These are phyloP conservation scores for Stephania cephalantha DNA, from an alignment of 164 flowering plant genomes.

Conservation along the genomic window DNA sequence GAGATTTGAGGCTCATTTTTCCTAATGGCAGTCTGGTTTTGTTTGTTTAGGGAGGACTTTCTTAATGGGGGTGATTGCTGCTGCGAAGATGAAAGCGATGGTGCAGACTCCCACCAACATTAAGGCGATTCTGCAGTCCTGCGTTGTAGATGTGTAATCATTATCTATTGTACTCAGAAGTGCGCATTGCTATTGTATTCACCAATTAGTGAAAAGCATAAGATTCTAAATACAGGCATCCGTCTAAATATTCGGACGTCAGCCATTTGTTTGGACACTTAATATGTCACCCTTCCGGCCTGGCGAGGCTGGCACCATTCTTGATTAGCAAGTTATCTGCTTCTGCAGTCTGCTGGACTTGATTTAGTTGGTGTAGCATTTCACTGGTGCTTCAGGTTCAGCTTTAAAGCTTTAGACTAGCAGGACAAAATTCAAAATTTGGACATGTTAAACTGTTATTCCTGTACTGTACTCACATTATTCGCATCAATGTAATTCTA, in stretches of 20 bases:
- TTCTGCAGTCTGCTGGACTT: not conserved
- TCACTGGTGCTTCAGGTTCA: not conserved
- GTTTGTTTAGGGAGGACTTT: conserved; percentile 43
- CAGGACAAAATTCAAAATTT: not conserved
- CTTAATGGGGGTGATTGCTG: conserved; percentile 30
- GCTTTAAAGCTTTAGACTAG: not conserved
- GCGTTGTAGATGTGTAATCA: not conserved
- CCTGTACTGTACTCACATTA: not conserved
- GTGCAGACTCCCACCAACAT: conserved; percentile 1
- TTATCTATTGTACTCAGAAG: not conserved
- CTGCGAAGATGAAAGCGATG: conserved; percentile 22
- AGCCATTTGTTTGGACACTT: not conserved
- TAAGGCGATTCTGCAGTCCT: not conserved
- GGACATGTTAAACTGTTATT: not conserved
- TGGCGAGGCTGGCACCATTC: not conserved
- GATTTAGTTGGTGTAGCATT: not conserved
- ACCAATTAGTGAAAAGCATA: not conserved
- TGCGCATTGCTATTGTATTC: not conserved
- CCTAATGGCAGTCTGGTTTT: not conserved
- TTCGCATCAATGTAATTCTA: too few relatives aligned
- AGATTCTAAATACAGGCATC: not conserved
- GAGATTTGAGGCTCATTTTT: too few relatives aligned
- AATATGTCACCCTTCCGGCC: not conserved
- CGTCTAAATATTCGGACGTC: not conserved
- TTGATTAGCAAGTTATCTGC: not conserved